Base-by-base conservation (phyloP, 2,329 filamentous ascomycete species). In the Neospermospora avenae region DNA sequence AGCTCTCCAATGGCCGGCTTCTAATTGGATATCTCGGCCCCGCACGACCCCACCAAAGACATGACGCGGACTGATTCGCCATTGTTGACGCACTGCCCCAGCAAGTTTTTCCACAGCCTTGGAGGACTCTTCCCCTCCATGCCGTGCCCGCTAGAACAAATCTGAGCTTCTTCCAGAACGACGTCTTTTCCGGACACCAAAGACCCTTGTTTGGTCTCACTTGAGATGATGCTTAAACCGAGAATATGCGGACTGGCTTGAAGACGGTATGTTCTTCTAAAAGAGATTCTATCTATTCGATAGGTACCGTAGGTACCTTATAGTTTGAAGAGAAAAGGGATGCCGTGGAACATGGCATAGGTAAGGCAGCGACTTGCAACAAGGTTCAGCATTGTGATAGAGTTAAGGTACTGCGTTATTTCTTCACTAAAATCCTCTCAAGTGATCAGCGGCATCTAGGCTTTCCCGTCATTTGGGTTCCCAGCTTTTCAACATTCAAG, bases 371-470 rank as follows among this genome's bases (percentile, higher is more conserved):
- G n/a, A n/a, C n/a, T n/a, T n/a, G n/a, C n/a, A n/a, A n/a, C 1
- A 35, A 20, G 6, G n/a, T 4, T 14, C 20, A 14, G 28, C 11
- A 31, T 31, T 5, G 28, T 10, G 28, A 31, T 6, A 31, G 1
- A 31, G 28, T 10, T 31, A 31, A 31, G n/a, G 7, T 42, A 31
- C 18, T 51, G 46, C 46, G 46, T 35, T 51, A 51, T 51, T 51
- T 51, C 46, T 51, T 31, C 46, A 35, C 22, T 28, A 18, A 35
- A 20, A 22, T 51, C 46, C 39, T 55, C 53, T 55, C 53, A 45
- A 45, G 22, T 13, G 41, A 55, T 55, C 53, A 55, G 46, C 46
- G 46, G 46, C 46, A 20, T 51, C 46, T 28, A 51, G 46, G 35
- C 28, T 44, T 18, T 11, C 28, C 10, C 22, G 6, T 2, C 31